Base-by-base conservation (phyloP, 331 rosid genomes). In the Cydonia oblonga region DNA sequence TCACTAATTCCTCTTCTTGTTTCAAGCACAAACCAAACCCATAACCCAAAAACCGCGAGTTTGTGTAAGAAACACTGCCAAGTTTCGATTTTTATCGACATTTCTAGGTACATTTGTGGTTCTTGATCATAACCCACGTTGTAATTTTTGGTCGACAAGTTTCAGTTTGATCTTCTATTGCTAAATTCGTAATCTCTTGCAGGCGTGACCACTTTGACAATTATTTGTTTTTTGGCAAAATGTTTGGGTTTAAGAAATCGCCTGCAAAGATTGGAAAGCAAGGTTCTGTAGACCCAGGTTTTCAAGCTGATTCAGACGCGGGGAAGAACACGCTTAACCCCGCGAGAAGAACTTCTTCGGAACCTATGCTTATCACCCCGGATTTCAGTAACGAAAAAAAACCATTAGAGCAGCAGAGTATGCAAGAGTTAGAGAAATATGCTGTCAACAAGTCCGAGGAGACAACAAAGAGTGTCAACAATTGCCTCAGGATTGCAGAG, bases 401-500 rank as follows among this genome's bases (percentile, higher is more conserved):
- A 49, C 54, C 54, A 72, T 58, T 95, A 46, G 90, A 90, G 88
- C 87, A 80, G 69, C 88, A 91, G 56, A 88, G 93, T 76, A 88
- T 86, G 74, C 92, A 95, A 53, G 93, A 95, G 25, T 76, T 95
- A 11, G 97, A 91, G 80, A 81, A 71, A 22, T 91, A 95, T 71
- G 97, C 96, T 4, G 85, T 80, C 53, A 8, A 84, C 59, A 91
- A 91, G 71, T 53, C 97, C 24, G 87, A 90, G 77, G 99, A 91
- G 70, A 95, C 99, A 69, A 91, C 97, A 19, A 79, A 73, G 6
- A 83, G 71, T 61, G 93, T 91, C 58, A 86, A 95, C 68, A 88
- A 83, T 42, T 88, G 96, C 79, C 69, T 86, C 68, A 95, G 75
- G 87, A 87, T 95, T 30, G 99, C 99, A 3, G 96, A 88, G 77